Base-by-base conservation (phyloP, 2,329 filamentous ascomycete genomes). In the Colletotrichum viniferum region DNA sequence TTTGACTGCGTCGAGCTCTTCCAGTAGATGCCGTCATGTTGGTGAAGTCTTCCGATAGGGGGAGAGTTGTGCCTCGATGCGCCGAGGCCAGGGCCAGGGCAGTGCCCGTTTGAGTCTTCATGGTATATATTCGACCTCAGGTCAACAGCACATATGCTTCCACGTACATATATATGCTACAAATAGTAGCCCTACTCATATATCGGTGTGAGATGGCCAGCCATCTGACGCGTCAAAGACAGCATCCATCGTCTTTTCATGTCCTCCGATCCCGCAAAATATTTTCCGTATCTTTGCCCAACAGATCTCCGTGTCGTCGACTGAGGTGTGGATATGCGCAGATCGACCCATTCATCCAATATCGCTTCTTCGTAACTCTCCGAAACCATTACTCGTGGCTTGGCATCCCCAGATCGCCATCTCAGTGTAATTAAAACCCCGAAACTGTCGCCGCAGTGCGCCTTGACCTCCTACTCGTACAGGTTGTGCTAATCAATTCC, bases 1-100 rank as follows among this genome's bases (percentile, higher is more conserved):
- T 70, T 77, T 18, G 76, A 77, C n/a, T 65, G 74, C 16, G 52
- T 77, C 18, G 76, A 77, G 71, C 74, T 77, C n/a, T 77, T 77
- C 68, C 21, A 34, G 43, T 75, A 58, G 64, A 36, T 62, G 18
- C 21, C 18, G 24, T 13, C 8, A 38, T 32, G 13, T 61, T 21
- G n/a, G n/a, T 52, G 43, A 3, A 13, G n/a, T 52, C 43, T 52
- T 52, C 36, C 58, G 3, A n/a, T 10, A 14, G 26, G 18, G n/a
- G 38, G 43, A 21, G 2, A 52, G n/a, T 21, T 21, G 43, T 52
- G 43, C 43, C 43, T 52, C 43, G 43, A 52, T 52, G n/a, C 43
- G 43, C 43, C 43, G 43, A 52, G 21, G 18, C 21, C 9, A 14
- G n/a, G 24, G 9, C 8, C 34, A n/a, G 28, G 36, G 21, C 12